A percentile compares a stretch with the other conserved stretches of the same genome.
These are phyloP conservation scores for Neurospora intermedia DNA, from an alignment of 495 filamentous ascomycete genomes.

Conservation along the genomic window DNA sequence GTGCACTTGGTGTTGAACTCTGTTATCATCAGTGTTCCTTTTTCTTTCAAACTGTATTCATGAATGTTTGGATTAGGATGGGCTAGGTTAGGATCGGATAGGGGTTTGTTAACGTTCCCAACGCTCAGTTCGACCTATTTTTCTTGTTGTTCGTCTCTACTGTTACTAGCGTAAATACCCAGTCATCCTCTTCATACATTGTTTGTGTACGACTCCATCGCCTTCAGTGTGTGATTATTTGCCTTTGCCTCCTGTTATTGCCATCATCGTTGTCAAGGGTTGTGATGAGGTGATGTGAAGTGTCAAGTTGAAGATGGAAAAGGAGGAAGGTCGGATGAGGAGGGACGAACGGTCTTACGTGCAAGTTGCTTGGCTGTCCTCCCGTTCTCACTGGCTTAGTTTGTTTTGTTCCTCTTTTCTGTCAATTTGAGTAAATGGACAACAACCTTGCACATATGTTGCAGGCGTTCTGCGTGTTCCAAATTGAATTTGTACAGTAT, in stretches of 20 bases:
- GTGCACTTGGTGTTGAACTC: neutral
- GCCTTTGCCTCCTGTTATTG: neutral
- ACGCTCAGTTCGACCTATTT: neutral
- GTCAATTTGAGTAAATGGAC: neutral
- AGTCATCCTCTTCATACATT: neutral
- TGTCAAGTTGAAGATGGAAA: neutral
- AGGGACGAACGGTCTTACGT: neutral
- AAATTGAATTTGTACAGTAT: neutral
- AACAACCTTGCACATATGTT: neutral
- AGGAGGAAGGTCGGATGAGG: neutral
- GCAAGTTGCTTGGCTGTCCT: neutral
- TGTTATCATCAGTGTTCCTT: neutral
- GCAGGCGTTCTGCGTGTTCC: neutral
- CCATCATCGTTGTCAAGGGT: neutral
- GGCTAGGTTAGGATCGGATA: neutral
- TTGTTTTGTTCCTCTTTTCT: neutral
- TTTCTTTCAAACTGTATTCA: neutral
- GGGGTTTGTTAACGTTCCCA: neutral
- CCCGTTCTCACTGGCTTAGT: neutral
- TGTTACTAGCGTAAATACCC: neutral
- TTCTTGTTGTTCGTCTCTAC: neutral
- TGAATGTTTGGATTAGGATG: neutral
- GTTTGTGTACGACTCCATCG: neutral
- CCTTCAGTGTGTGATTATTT: neutral
- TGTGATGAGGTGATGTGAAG: neutral